These are phyloP conservation scores for Sonneratia alba DNA, from an alignment of 345 rosid species.

Conservation along the genomic window DNA sequence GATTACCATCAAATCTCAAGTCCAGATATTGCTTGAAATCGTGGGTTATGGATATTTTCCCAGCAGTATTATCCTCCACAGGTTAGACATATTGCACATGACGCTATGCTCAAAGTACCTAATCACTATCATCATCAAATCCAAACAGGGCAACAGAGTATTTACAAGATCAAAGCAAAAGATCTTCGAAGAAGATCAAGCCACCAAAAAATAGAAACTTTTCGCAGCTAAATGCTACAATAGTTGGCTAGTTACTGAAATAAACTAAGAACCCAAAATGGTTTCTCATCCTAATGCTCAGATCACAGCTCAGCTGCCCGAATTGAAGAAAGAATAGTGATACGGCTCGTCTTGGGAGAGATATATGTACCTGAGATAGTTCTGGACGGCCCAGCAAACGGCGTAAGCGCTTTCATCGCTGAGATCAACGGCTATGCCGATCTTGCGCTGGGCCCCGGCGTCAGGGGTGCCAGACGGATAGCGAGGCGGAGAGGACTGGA, in stretches of 20 bases:
- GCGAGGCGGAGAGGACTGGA: slow-evolving; percentile 63
- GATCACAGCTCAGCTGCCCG: background rate
- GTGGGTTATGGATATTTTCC: background rate
- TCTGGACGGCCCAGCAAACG: slow-evolving; percentile 76
- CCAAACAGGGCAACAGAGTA: background rate
- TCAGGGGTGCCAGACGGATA: slow-evolving; percentile 34
- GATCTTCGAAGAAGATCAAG: background rate
- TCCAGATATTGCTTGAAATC: background rate
- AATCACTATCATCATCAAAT: background rate
- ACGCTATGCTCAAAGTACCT: background rate
- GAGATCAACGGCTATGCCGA: slow-evolving; percentile 86
- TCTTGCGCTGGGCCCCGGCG: slow-evolving; percentile 47
- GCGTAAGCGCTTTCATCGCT: slow-evolving; percentile 82
- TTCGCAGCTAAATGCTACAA: too few relatives aligned
- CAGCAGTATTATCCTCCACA: too few relatives aligned
- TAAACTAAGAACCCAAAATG: background rate
- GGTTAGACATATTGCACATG: background rate
- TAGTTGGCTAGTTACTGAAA: background rate
- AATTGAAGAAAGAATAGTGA: background rate
- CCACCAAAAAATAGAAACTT: background rate
- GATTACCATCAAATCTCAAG: background rate
- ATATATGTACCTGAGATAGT: slow-evolving; percentile 36
- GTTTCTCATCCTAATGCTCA: background rate
- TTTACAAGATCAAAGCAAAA: background rate
- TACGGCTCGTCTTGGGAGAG: background rate